Evolutionary conservation across 768 basidiomycete species (phyloP).

Genomic region (Wakefieldia striispora): DNA sequence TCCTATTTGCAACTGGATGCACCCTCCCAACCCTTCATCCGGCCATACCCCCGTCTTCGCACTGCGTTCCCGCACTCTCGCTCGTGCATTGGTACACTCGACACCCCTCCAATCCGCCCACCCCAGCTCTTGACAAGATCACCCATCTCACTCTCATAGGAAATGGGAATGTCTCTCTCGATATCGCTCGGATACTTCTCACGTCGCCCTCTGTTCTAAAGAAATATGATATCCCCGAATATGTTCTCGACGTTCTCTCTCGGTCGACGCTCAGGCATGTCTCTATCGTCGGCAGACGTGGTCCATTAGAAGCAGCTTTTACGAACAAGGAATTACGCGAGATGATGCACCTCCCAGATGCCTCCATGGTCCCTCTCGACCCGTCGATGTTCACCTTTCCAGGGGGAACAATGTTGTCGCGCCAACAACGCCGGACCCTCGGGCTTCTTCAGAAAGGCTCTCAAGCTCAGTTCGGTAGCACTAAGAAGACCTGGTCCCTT

Average conservation of each 20-base stretch:
- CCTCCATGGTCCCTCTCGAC: constrained; percentile 63
- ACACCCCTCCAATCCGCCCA: constrained; percentile 67
- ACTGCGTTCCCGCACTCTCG: constrained; percentile 71
- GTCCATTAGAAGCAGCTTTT: constrained; percentile 86
- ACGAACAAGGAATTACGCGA: constrained; percentile 93
- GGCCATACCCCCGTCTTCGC: constrained; percentile 43
- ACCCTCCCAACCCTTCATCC: constrained; percentile 60
- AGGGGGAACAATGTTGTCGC: constrained; percentile 39
- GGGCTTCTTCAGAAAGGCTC: constrained; percentile 69
- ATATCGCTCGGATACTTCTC: constrained; percentile 87
- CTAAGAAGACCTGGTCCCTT: constrained; percentile 72
- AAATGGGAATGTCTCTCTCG: constrained; percentile 93
- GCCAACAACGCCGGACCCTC: constrained; percentile 65
- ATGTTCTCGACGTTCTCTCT: constrained; percentile 66
- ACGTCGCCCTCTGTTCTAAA: constrained; percentile 59
- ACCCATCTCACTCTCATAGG: constrained; percentile 84
- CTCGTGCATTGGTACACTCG: constrained; percentile 97
- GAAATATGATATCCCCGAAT: constrained; percentile 74
- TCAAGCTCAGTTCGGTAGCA: constrained; percentile 44
- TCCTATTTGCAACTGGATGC: constrained; percentile 87
- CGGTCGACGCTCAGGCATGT: constrained; percentile 69
- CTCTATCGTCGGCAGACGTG: constrained; percentile 80
- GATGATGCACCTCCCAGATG: constrained; percentile 62
- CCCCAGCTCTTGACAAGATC: constrained; percentile 63
- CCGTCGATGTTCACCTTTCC: constrained; percentile 41